Conservation (phyloP, 306 rosid genomes). For the Spatholobus suberectus region DNA sequence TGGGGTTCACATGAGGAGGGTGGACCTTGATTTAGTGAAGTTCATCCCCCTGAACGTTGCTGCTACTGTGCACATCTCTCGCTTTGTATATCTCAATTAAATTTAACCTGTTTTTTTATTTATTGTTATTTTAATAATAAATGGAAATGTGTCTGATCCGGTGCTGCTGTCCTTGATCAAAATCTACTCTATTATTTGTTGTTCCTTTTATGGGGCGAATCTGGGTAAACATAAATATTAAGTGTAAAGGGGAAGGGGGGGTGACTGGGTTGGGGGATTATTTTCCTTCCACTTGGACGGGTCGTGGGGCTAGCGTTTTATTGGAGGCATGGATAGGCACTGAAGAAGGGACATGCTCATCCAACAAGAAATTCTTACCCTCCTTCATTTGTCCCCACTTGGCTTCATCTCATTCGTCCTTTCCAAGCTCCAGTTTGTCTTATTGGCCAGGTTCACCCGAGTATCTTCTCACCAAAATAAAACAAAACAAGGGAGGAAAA, state of each 20-base stretch:
- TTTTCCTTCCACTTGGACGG: constrained; percentile 53
- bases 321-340: constrained; percentile 60
- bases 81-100: neutral
- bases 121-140: neutral
- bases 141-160: constrained; percentile 43
- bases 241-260: neutral
- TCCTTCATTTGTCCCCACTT: constrained; percentile 50
- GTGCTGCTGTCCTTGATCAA: constrained; percentile 36
- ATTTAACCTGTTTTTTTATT: neutral
- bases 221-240: constrained; percentile 40
- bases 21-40: constrained; percentile 68
- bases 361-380: constrained; percentile 62
- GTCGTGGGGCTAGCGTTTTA: constrained; percentile 71
- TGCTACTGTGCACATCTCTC: constrained; percentile 40
- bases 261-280: neutral
- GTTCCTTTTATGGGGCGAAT: constrained; percentile 39
- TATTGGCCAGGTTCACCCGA: constrained; percentile 66
- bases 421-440: constrained; percentile 57
- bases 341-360: constrained; percentile 50
- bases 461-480: constrained; percentile 38
- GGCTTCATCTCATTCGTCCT: constrained; percentile 60
- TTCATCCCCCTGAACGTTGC: constrained; percentile 95
- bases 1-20: constrained; percentile 84
- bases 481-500: neutral
- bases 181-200: constrained; percentile 50